A percentile compares a stretch with the other conserved stretches of the same genome.
phyloP scores from a whole-genome alignment of 768 basidiomycete species.

The Pulveroboletus sp. region DNA sequence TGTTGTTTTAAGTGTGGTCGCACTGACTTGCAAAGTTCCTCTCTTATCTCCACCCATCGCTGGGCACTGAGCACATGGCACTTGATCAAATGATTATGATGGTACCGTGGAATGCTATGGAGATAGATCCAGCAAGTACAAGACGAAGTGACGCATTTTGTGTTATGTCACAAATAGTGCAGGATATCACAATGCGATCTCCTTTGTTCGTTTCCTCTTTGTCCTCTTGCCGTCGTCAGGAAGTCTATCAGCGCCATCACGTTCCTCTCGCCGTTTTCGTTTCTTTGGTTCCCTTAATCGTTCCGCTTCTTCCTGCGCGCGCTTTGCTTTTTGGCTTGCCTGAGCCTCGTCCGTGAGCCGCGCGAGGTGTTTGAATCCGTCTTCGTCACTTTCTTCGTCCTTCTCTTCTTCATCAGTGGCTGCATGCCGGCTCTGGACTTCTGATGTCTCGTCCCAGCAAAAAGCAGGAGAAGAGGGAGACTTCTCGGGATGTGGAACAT shows the following conservation, averaged over 20 bases:
- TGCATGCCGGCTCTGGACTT: too few species aligned
- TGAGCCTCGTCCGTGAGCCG: slow-evolving; percentile 29
- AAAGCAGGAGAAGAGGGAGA: slow-evolving; percentile 1
- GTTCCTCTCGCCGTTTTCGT: slow-evolving; percentile 26
- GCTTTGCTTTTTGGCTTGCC: slow-evolving; percentile 21
- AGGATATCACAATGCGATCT: slow-evolving; percentile 4
- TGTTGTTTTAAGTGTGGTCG: slow-evolving; percentile 1
- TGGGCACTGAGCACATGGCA: neutral
- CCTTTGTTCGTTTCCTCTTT: slow-evolving; percentile 15
- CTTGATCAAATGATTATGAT: slow-evolving; percentile 5
- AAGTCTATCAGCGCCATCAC: slow-evolving; percentile 6
- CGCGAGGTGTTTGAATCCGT: slow-evolving; percentile 32
- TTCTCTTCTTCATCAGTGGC: slow-evolving; percentile 9
- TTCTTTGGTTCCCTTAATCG: slow-evolving; percentile 30
- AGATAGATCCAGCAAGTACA: neutral
- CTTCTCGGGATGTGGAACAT: slow-evolving; percentile 36
- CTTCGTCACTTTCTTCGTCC: slow-evolving; percentile 27
- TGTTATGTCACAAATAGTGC: neutral
- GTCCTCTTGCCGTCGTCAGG: slow-evolving; percentile 6
- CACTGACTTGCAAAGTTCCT: too few species aligned
- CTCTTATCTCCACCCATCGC: neutral
- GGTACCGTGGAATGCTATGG: neutral
- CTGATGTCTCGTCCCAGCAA: slow-evolving; percentile 12
- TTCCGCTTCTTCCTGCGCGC: slow-evolving; percentile 26
- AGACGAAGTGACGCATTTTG: neutral